A percentile compares a stretch with the other conserved stretches of the same genome.
These are phyloP conservation scores for Ustilago sp. DNA, from an alignment of 1,284 basidiomycete species.

Conservation along the genomic window DNA sequence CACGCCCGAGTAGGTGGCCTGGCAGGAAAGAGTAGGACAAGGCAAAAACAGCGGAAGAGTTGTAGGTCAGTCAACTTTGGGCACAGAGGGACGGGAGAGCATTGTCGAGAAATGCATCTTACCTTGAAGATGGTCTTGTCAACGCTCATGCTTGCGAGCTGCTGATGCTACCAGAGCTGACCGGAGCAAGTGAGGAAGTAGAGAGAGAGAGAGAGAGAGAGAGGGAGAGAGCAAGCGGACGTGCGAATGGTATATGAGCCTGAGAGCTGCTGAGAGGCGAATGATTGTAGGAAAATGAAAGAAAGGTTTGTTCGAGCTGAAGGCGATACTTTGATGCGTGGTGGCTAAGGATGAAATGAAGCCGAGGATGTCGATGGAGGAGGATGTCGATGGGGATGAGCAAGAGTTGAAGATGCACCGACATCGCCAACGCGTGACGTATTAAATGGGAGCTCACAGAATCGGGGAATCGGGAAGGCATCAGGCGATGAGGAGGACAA, in stretches of 20 bases:
- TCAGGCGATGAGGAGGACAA: too few species aligned
- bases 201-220: neutral
- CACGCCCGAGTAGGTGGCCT: conserved; percentile 71
- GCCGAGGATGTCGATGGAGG: neutral
- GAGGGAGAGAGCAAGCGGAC: neutral
- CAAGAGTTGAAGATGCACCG: too few species aligned
- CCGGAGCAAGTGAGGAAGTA: too few species aligned
- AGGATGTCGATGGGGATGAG: too few species aligned
- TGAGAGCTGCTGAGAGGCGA: neutral
- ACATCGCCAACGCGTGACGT: too few species aligned
- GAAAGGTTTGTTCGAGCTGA: neutral
- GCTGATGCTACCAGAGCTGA: neutral
- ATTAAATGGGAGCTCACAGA: too few species aligned
- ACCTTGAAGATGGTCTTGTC: conserved; percentile 60
- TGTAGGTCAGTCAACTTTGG: conserved; percentile 7
- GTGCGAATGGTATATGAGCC: neutral
- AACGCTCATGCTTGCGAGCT: conserved; percentile 30
- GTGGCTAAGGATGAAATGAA: neutral
- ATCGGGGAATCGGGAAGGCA: too few species aligned
- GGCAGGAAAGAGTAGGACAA: neutral
- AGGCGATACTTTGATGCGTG: neutral
- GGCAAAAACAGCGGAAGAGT: neutral
- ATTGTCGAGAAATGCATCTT: neutral
- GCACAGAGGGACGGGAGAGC: neutral
- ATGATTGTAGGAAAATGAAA: neutral